Conservation (phyloP, 2,329 filamentous ascomycete species). For the Colletotrichum cereale region DNA sequence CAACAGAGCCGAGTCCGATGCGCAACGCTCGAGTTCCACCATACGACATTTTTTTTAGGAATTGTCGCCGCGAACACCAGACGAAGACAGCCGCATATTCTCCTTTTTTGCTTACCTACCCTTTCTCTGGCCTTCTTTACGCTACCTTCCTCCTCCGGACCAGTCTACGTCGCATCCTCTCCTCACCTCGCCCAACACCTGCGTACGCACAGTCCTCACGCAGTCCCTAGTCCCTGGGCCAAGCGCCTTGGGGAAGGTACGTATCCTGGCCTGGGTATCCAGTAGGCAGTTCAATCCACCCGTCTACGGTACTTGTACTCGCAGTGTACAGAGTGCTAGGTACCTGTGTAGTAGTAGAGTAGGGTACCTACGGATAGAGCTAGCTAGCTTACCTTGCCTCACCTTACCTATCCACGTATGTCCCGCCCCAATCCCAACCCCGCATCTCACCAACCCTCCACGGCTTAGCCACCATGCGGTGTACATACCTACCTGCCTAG, state of each 20-base stretch:
- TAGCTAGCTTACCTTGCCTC: background rate
- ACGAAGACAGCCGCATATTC: constrained; percentile 4
- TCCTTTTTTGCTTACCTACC: background rate
- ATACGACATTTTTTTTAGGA: constrained; percentile 30
- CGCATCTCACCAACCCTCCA: background rate
- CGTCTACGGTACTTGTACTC: too few relatives aligned
- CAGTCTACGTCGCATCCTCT: background rate
- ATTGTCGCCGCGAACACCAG: constrained; percentile 22
- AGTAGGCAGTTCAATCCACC: too few relatives aligned
- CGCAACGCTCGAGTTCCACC: constrained; percentile 16
- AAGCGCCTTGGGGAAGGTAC: background rate
- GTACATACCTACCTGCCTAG: background rate
- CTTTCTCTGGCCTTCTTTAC: background rate
- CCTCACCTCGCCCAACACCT: background rate
- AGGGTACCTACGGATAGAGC: too few relatives aligned
- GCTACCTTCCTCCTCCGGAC: background rate
- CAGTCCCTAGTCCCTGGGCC: background rate
- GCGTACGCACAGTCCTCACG: background rate
- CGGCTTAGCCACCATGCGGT: background rate
- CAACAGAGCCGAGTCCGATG: constrained; percentile 10
- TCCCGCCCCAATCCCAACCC: constrained; percentile 1
- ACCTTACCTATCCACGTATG: constrained; percentile 9
- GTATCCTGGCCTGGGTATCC: background rate
- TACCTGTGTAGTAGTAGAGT: too few relatives aligned
- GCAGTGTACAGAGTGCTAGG: too few relatives aligned